Base-by-base conservation (phyloP, 768 basidiomycete genomes). In the Tulasnella sp. region DNA sequence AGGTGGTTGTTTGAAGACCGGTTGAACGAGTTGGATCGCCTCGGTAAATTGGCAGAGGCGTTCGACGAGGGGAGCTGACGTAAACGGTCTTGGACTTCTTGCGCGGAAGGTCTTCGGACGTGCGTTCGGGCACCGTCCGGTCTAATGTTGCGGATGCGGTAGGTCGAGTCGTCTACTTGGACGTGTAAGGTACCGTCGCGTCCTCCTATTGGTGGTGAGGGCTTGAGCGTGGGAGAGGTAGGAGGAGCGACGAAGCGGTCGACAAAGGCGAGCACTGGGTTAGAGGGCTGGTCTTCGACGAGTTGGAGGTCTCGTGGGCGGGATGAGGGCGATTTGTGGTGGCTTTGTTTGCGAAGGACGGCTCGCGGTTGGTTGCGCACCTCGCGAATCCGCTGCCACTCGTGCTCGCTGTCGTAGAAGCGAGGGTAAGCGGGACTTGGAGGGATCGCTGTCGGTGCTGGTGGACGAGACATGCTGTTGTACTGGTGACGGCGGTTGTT, bases 111-210 rank as follows among this genome's bases (percentile, higher is more conserved):
- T 57, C 55, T 57, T 57, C 55, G 55, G 55, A n/a, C 11, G 55
- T 57, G 55, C 11, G 42, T 29, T 23, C 55, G 55, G 55, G 55
- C 26, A 23, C 20, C 55, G 23, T 57, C 55, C 55, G 55, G 55
- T 6, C 26, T 57, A 29, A 57, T 23, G 23, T 57, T 57, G 20
- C 55, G 55, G 11, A 57, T 57, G 55, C 55, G 55, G 55, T 57
- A 57, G 23, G 55, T 57, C 16, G 55, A 57, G n/a, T 57, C 55
- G 55, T 57, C 55, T 57, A 57, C 55, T 57, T 57, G 55, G 55
- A 57, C 55, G 55, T 57, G 55, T 23, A 57, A 29, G 55, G 55
- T 57, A 29, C 55, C 26, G 42, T 44, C 42, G 2, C 42, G 4
- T 13, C 42, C 42, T 44, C 42, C 42, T 44, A 44, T 44, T 44